Percentiles rank a stretch among this genome's conserved stretches.
These are phyloP conservation scores for Lyophyllum atratum DNA, from an alignment of 768 basidiomycete genomes.

Conservation along the genomic window DNA sequence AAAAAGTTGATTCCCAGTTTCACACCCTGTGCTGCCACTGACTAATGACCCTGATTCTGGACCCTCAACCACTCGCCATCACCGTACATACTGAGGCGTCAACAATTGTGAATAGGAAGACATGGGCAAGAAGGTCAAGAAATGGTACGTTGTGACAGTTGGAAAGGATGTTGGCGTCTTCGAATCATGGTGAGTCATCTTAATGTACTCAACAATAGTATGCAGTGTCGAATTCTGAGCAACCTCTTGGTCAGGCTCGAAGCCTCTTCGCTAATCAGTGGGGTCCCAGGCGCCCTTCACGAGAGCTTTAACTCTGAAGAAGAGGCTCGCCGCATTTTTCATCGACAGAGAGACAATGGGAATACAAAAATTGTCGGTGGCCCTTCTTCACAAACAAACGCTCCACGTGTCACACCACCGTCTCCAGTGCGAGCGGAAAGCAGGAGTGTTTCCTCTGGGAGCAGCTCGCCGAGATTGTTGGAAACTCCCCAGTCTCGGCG, in stretches of 20 bases:
- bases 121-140: conserved; percentile 32
- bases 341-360: conserved; percentile 27
- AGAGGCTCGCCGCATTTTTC: conserved; percentile 39
- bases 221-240: not conserved
- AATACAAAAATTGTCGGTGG: conserved; percentile 27
- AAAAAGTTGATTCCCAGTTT: not conserved
- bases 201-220: not conserved
- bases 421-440: not conserved
- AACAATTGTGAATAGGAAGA: not conserved
- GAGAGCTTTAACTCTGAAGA: conserved; percentile 44
- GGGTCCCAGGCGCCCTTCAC: conserved; percentile 41
- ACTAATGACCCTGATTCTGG: not conserved
- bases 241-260: conserved; percentile 42
- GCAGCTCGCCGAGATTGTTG: conserved; percentile 10
- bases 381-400: not conserved
- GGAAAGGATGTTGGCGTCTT: conserved; percentile 42
- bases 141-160: conserved; percentile 44
- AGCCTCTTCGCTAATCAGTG: conserved; percentile 41
- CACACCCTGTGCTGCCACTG: not conserved
- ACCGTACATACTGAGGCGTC: not conserved
- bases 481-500: conserved; percentile 2
- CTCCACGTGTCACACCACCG: not conserved
- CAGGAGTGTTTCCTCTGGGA: not conserved
- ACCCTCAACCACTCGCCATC: not conserved
- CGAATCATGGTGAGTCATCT: conserved; percentile 32